A percentile compares a stretch with the other conserved stretches of the same genome.
Conservation (phyloP, 164 flowering plant species). For the Umbellularia californica region DNA sequence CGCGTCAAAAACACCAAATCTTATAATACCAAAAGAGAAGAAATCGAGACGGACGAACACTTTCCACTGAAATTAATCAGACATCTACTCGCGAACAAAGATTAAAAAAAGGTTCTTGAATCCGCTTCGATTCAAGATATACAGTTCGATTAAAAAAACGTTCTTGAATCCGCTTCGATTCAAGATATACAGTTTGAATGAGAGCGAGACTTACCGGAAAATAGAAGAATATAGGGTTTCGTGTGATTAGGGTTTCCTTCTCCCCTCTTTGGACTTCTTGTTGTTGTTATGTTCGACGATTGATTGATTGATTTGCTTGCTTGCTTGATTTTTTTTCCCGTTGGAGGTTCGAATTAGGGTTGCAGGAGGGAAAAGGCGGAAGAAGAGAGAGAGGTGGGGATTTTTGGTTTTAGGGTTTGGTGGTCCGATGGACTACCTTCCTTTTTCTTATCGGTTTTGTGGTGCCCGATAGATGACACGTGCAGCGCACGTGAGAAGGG, state of each 20-base stretch:
- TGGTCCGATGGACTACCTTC: slow-evolving; percentile 7
- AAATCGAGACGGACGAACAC: too few species aligned
- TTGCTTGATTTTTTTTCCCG: neutral
- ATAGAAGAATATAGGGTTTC: neutral
- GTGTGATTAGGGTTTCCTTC: neutral
- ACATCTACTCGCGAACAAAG: too few species aligned
- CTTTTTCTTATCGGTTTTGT: neutral
- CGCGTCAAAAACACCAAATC: too few species aligned
- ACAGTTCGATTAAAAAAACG: neutral
- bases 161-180: too few species aligned
- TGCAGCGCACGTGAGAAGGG: neutral
- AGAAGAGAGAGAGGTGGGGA: neutral
- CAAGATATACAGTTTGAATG: neutral
- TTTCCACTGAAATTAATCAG: too few species aligned
- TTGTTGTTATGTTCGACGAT: neutral
- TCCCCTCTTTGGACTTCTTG: neutral
- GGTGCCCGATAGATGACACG: neutral
- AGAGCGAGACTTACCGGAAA: neutral
- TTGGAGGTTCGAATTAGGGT: neutral
- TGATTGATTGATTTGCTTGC: neutral
- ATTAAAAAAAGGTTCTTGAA: too few species aligned
- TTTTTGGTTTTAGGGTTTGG: slow-evolving; percentile 1
- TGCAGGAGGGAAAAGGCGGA: neutral
- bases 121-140: too few species aligned
- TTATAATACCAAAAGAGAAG: too few species aligned